A percentile compares a stretch with the other conserved stretches of the same genome.
phyloP scores from a whole-genome alignment of 2,329 filamentous ascomycete species.

The Alternaria triticimaculans region DNA sequence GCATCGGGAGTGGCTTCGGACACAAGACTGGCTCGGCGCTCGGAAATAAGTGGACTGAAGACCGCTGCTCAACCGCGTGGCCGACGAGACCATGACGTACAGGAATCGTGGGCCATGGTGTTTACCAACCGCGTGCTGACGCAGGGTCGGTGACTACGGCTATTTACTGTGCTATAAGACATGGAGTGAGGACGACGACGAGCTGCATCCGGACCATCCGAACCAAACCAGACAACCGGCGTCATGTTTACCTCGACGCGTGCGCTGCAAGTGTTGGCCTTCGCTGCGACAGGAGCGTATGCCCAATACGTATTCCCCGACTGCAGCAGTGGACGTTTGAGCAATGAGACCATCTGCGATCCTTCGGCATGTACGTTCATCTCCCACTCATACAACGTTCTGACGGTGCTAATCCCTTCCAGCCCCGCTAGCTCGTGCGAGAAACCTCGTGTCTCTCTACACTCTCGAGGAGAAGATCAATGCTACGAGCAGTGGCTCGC shows the following conservation, averaged over 20 bases:
- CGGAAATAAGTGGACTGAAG: constrained; percentile 4
- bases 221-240: neutral
- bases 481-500: constrained; percentile 56
- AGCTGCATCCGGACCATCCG: neutral
- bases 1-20: constrained; percentile 18
- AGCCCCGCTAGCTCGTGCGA: constrained; percentile 37
- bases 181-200: neutral
- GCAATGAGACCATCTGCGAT: constrained; percentile 60
- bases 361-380: constrained; percentile 42
- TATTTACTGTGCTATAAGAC: constrained; percentile 27
- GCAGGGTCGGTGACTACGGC: constrained; percentile 15
- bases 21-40: constrained; percentile 5
- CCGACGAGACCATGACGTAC: constrained; percentile 19
- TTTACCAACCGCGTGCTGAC: constrained; percentile 1
- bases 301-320: constrained; percentile 54
- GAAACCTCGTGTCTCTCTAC: constrained; percentile 33
- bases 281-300: constrained; percentile 20
- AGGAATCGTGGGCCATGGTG: constrained; percentile 7
- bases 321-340: constrained; percentile 59
- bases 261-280: constrained; percentile 14
- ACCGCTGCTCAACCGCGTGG: constrained; percentile 9
- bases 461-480: constrained; percentile 57
- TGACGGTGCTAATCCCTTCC: neutral
- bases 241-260: constrained; percentile 19
- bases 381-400: neutral